A percentile compares a stretch with the other conserved stretches of the same genome.
Conservation (phyloP, 2,329 filamentous ascomycete genomes). For the Dothistroma pini region DNA sequence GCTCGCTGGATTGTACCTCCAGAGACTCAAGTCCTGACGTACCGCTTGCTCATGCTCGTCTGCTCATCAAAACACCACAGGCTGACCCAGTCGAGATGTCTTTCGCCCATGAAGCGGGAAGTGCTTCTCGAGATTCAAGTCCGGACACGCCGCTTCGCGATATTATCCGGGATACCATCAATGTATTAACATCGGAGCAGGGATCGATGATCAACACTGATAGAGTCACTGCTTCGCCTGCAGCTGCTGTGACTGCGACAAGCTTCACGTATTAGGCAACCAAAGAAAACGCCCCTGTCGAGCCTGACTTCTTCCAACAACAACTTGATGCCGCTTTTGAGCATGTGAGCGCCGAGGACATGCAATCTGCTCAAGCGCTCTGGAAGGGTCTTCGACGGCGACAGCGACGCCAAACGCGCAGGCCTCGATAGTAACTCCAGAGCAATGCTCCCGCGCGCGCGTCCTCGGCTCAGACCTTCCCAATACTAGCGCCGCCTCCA, state of each 20-base stretch:
- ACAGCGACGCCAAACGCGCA: neutral
- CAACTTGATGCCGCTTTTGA: neutral
- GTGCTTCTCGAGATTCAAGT: neutral
- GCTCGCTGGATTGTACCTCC: neutral
- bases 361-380: neutral
- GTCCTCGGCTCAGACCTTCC: too few species aligned
- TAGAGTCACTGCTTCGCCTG: neutral
- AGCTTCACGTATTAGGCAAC: too few species aligned
- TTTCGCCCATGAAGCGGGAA: neutral
- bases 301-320: neutral
- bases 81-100: neutral
- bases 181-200: neutral
- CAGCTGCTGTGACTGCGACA: too few species aligned
- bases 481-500: too few species aligned
- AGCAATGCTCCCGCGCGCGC: too few species aligned
- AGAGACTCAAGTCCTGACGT: neutral
- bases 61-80: neutral
- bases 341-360: neutral
- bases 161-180: neutral
- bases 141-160: neutral
- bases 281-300: neutral
- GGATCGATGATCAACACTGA: neutral
- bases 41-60: neutral
- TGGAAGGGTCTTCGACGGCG: neutral
- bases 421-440: neutral